Base-by-base conservation (phyloP, 345 rosid species). In the Schrenkiella parvula region DNA sequence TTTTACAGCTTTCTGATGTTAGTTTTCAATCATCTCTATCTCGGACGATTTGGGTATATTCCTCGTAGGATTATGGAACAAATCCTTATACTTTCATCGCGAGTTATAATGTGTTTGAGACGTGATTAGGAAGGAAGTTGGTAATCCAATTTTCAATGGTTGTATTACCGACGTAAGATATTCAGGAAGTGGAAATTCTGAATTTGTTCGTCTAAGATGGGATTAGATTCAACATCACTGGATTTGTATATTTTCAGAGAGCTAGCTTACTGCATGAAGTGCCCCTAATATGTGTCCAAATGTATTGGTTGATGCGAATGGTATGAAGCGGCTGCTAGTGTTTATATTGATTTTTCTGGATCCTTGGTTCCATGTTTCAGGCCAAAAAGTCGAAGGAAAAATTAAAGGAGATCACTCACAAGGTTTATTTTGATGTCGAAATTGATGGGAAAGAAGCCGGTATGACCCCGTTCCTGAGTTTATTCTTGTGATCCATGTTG, bases 401-500 rank as follows among this genome's bases (percentile, higher is more conserved):
- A 47, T 81, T 82, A 63, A 88, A 90, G 80, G 92, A 89, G 80
- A 81, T 88, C 59, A 95, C 99, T 2, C 84, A 87, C 80, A 88
- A 95, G 79, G 99, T 95, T 46, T 95, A 68, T 78, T 95, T 95
- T 12, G 99, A 95, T 71, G 88, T 92, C 9, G 98, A 92, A 82
- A 86, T 90, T 57, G 96, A 71, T 52, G 99, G 99, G 59, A 92
- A 95, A 80, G 85, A 91, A 14, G 97, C 99, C 4, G 99, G 99
- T 90, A 85, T 21, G 68, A 70, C 38, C 37, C 58, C 73, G 23
- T 3, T 58, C 75, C 32, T 50, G 25, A 34, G 56, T 75, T 31
- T 4, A 1, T 17, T 43, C 19, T 56, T 34, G 62, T 43, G 57
- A 68, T 68, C 17, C 54, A 21, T 66, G n/a, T 18, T 56, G 22